These are phyloP conservation scores for Mucor circinelloides DNA, from an alignment of 371 early-diverging fungal species.

Conservation along the genomic window DNA sequence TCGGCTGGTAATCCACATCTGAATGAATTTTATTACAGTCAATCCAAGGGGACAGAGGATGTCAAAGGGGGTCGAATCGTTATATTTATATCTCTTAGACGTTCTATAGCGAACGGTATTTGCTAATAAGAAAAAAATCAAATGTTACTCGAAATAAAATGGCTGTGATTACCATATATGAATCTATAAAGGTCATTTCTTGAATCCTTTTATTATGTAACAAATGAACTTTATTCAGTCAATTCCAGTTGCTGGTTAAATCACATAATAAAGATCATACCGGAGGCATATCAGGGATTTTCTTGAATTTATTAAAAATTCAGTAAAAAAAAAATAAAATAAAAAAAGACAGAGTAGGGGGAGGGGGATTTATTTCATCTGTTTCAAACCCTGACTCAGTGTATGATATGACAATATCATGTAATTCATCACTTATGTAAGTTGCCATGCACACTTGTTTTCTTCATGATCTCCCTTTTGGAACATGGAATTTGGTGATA, in stretches of 20 bases:
- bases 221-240: not conserved
- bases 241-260: not conserved
- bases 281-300: not conserved
- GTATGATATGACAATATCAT: not conserved
- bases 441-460: not conserved
- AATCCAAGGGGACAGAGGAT: not conserved
- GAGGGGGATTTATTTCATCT: too few species aligned
- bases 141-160: not conserved
- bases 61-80: not conserved
- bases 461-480: not conserved
- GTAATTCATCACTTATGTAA: not conserved
- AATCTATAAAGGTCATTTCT: not conserved
- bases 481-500: not conserved
- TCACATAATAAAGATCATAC: not conserved
- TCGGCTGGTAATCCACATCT: not conserved
- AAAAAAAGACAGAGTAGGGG: not conserved
- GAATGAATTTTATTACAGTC: not conserved
- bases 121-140: not conserved
- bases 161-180: not conserved
- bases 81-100: not conserved
- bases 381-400: too few species aligned
- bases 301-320: not conserved
- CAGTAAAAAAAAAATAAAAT: not conserved
- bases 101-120: not conserved
- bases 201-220: not conserved